Base-by-base conservation (phyloP, 2,329 filamentous ascomycete species). In the Trichophyton schoenleinii region DNA sequence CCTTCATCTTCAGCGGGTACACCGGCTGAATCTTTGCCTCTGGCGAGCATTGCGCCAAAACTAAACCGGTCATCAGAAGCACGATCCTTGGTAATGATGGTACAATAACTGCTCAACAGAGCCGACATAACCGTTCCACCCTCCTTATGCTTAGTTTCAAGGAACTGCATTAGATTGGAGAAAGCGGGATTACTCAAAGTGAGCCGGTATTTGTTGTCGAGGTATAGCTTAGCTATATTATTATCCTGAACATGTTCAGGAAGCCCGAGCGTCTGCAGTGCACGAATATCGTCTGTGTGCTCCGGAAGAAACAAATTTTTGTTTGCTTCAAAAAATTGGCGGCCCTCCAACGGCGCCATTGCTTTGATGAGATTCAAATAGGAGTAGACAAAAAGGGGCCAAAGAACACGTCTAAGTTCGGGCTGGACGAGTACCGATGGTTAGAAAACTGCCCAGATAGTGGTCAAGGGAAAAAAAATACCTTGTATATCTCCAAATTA, bases 361-460 rank as follows among this genome's bases (percentile, higher is more conserved):
- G 89, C 83, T 38, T 80, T 80, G 31, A 95, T 82, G 61, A 97
- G 82, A 62, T 89, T 86, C 28, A 99, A 79, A 70, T 88, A 96
- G 0, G 89, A 94, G 74, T 99, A 95, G 58, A 97, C 88, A 69
- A 96, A 97, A 0, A 95, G 78, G 0, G 94, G 94, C 91, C 94
- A 99, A 15, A 96, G 77, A 3, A 97, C 79, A 66, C 95, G 91
- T 62, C 84, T 82, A 2, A 99, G 80, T 75, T 99, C 94, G 52
- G 92, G 90, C 84, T 91, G 64, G 11, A 63, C 34, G 11, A 42
- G 22, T 20, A 61, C 18, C 52, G n/a, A 7, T 2, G 1, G 58
- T 65, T 62, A 64, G 60, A 28, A 25, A 11, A 11, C 6, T 4
- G 36, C n/a, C 22, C 18, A 25, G 60, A 57, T 60, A 60, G 44